Evolutionary conservation across 164 flowering plant genomes (phyloP), one percentile per base, ranked within the genome.

Genomic region (Santalum album): DNA sequence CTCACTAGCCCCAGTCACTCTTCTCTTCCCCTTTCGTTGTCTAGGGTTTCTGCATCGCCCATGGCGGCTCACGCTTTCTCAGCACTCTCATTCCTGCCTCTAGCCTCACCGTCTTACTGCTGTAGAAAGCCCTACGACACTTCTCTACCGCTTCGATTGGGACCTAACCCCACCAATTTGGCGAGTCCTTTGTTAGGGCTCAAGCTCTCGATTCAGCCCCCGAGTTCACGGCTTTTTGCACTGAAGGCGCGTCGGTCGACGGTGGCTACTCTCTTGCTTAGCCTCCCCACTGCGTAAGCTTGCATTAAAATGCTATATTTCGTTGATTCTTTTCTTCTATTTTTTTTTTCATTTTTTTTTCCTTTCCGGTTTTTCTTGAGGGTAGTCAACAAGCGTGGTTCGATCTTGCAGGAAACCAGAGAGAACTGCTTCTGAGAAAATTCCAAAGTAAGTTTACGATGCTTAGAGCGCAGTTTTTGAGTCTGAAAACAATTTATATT

Each of bases 391-490:
- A 15, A 15, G 1, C 29, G 56, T 29, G 34, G 25, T 26, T 44
- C 18, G 9, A 51, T 62, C 53, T 65, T 67, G 64, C 78, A 83
- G 96, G 60, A 80, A 77, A 35, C 74, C 70, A 1, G 77, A 70
- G 25, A 63, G 63, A 50, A 65, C 27, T 51, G 45, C 82, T 42
- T 27, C 70, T 21, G 82, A 58, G 49, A 75, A 75, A 55, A 14
- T 46, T 19, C 82, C 85, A 1, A 73, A 69, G 96, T 85, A 54
- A 74, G 84, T 66, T 59, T 17, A 39, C 24, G 6, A 38, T 19
- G 27, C 45, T 58, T 53, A n/a, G 23, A 18, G 15, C 4, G 34
- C 9, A n/a, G 34, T 29, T 29, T 29, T 29, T 29, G 34, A 3
- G 34, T 29, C 9, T 29, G 34, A 9, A 29, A 29, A 29, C 4